Evolutionary conservation across 164 flowering plant genomes (phyloP).

Genomic region (Kingdonia uniflora): DNA sequence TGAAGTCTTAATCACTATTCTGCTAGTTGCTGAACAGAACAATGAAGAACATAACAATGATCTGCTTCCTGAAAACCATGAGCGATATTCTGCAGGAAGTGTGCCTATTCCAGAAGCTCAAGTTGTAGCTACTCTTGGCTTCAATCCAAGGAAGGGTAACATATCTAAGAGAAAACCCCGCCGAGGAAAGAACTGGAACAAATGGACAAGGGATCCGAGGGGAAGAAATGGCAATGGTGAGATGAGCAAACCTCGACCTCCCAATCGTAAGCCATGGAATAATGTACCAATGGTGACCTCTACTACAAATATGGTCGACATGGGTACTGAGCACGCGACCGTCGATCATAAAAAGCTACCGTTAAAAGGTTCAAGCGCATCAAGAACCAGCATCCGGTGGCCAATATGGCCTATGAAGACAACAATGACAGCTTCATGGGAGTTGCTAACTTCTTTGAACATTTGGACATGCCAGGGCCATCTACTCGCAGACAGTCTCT

Average conservation of each 20-base stretch:
- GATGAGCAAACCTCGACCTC: background rate
- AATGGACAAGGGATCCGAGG: background rate
- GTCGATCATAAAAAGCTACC: background rate
- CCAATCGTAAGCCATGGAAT: too few relatives aligned
- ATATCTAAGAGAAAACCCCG: background rate
- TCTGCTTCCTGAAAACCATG: background rate
- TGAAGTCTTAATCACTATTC: too few relatives aligned
- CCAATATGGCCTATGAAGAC: background rate
- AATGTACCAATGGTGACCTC: background rate
- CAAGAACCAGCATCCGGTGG: background rate
- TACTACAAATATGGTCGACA: background rate
- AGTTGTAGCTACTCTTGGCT: background rate
- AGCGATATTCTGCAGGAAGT: background rate
- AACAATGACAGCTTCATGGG: background rate
- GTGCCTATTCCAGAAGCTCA: background rate
- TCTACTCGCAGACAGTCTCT: background rate
- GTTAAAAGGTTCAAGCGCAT: too few relatives aligned
- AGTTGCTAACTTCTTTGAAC: background rate
- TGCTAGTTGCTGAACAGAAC: background rate
- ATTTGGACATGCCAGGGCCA: background rate
- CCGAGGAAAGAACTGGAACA: too few relatives aligned
- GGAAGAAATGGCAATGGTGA: too few relatives aligned
- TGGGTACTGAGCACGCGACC: background rate
- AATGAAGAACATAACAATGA: too few relatives aligned
- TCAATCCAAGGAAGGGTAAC: background rate